phyloP scores from a whole-genome alignment of 306 rosid genomes.

The Citrullus colocynthis region DNA sequence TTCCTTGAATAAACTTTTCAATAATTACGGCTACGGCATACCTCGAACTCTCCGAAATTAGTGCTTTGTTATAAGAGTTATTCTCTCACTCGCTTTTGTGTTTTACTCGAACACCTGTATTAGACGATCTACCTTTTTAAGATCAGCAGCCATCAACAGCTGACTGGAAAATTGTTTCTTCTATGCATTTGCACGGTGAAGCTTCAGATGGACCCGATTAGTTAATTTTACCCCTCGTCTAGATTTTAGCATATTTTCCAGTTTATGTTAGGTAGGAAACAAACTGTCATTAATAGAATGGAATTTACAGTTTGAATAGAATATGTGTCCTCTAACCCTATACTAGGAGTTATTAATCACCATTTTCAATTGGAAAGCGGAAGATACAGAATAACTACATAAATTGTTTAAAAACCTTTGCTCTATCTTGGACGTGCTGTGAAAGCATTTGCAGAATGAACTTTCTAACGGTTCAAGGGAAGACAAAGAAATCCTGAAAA shows the following conservation, averaged over 20 bases:
- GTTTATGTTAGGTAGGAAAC: background rate
- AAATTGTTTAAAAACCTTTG: too few species aligned
- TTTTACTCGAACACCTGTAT: background rate
- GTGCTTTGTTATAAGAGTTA: background rate
- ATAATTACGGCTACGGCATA: background rate
- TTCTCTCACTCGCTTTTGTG: background rate
- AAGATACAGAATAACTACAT: too few species aligned
- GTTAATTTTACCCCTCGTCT: background rate
- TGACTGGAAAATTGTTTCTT: background rate
- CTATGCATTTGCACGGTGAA: background rate
- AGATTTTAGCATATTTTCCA: background rate
- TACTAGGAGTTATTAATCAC: background rate
- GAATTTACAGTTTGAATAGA: background rate
- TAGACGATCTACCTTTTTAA: background rate
- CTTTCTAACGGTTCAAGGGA: too few species aligned
- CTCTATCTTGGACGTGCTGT: too few species aligned
- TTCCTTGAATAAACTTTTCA: background rate
- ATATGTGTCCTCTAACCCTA: background rate
- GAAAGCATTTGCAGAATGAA: too few species aligned
- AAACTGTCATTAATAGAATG: background rate
- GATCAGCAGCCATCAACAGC: background rate
- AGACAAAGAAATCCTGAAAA: too few species aligned
- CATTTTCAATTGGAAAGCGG: too few species aligned
- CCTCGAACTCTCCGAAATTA: background rate
- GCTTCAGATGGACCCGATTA: background rate